Percentiles rank a stretch among this genome's conserved stretches.
Evolutionary conservation across 2,329 filamentous ascomycete species (phyloP).

Genomic region (Diplodia seriata): DNA sequence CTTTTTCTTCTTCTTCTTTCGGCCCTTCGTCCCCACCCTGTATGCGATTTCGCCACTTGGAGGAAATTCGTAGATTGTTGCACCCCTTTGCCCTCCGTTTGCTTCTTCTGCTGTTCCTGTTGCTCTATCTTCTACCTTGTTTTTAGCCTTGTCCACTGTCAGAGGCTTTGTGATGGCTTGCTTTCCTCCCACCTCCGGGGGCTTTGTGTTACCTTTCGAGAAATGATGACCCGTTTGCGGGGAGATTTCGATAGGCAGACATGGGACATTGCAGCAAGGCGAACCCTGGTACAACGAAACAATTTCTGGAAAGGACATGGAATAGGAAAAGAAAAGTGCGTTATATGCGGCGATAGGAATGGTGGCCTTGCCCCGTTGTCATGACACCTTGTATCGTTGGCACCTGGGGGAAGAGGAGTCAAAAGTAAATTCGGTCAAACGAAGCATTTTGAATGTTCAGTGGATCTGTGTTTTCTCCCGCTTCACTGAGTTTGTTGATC

Average conservation of each 20-base stretch:
- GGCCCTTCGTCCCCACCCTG: neutral
- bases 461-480: neutral
- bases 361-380: conserved; percentile 2
- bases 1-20: neutral
- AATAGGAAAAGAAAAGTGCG: neutral
- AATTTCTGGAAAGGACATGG: neutral
- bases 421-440: neutral
- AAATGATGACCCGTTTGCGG: neutral
- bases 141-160: neutral
- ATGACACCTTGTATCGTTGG: neutral
- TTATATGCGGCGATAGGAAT: neutral
- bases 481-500: neutral
- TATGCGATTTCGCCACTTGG: neutral
- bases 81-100: neutral
- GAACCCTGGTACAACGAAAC: conserved; percentile 3
- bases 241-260: neutral
- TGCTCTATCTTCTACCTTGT: neutral
- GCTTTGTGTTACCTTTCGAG: conserved; percentile 1
- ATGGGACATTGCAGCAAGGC: conserved; percentile 4
- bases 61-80: neutral
- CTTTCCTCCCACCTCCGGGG: neutral
- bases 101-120: neutral
- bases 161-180: neutral
- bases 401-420: neutral
- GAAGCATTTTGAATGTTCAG: neutral